phyloP scores from a whole-genome alignment of 306 rosid species.

The Lupinus albus region DNA sequence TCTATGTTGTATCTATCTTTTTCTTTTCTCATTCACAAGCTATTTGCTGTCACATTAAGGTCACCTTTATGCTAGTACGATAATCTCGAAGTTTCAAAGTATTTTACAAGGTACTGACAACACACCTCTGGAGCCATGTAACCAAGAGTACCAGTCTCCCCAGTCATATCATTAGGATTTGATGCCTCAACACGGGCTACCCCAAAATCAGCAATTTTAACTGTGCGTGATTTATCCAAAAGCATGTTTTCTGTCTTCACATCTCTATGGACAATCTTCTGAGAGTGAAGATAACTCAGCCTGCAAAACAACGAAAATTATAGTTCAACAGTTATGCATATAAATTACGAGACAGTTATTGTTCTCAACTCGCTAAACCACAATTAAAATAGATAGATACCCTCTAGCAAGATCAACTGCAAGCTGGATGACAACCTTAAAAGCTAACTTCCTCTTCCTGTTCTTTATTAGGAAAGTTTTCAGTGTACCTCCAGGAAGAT shows the following conservation, averaged over 20 bases:
- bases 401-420: slow-evolving; percentile 98
- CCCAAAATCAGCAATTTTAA: slow-evolving; percentile 97
- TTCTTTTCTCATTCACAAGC: no score
- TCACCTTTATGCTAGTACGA: slow-evolving; percentile 7
- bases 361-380: slow-evolving; percentile 37
- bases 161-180: slow-evolving; percentile 99
- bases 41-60: slow-evolving; percentile 12
- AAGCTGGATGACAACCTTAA: slow-evolving; percentile 86
- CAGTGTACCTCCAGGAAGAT: slow-evolving; percentile 85
- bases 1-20: not conserved
- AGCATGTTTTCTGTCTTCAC: slow-evolving; percentile 99
- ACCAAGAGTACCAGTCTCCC: slow-evolving; percentile 99
- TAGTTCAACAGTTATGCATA: slow-evolving; percentile 30
- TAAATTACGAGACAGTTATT: slow-evolving; percentile 6
- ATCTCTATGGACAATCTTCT: slow-evolving; percentile 96
- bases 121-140: slow-evolving; percentile 99
- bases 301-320: slow-evolving; percentile 53
- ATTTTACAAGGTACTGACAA: slow-evolving; percentile 21
- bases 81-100: slow-evolving; percentile 21
- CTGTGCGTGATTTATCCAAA: slow-evolving; percentile 77
- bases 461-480: slow-evolving; percentile 88
- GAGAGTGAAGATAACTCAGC: slow-evolving; percentile 91
- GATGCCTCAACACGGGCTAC: slow-evolving; percentile 99
- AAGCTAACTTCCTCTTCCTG: slow-evolving; percentile 90
- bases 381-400: slow-evolving; percentile 48